These are phyloP conservation scores for Diaporthe citrichinensis DNA, from an alignment of 2,329 filamentous ascomycete species.

Conservation along the genomic window DNA sequence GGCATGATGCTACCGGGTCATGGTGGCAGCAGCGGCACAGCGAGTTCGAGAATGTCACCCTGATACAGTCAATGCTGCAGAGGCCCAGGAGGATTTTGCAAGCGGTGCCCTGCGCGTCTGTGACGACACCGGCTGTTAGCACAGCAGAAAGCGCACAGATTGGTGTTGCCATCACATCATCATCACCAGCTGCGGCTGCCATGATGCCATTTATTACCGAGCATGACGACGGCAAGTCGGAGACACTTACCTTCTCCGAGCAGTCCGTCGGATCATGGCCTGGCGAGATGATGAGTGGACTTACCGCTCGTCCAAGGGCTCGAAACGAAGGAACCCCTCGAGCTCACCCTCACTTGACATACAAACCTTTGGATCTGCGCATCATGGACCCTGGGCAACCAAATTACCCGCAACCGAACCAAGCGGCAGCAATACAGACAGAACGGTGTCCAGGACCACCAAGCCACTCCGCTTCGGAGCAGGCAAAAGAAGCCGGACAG, in stretches of 20 bases:
- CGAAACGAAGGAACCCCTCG: neutral
- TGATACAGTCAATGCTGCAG: slow-evolving; percentile 38
- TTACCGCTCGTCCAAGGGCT: slow-evolving; percentile 34
- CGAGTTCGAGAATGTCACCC: slow-evolving; percentile 39
- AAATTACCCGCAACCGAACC: neutral
- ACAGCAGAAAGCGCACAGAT: neutral
- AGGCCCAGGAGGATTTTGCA: slow-evolving; percentile 23
- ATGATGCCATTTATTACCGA: slow-evolving; percentile 34
- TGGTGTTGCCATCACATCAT: slow-evolving; percentile 19
- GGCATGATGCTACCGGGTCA: slow-evolving; percentile 33
- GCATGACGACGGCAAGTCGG: slow-evolving; percentile 35
- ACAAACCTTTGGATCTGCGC: slow-evolving; percentile 18
- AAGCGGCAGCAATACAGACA: neutral
- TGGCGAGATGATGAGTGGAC: slow-evolving; percentile 8
- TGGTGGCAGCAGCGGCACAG: slow-evolving; percentile 40
- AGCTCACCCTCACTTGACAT: neutral
- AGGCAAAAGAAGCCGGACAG: neutral
- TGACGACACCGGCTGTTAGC: neutral
- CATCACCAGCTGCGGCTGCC: neutral
- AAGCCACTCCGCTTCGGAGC: neutral
- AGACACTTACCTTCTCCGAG: slow-evolving; percentile 33
- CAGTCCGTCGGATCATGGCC: slow-evolving; percentile 33
- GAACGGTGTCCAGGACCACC: neutral
- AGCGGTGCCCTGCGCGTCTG: neutral
- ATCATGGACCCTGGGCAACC: neutral